phyloP scores from a whole-genome alignment of 768 basidiomycete genomes.

The Tulasnella sp. region DNA sequence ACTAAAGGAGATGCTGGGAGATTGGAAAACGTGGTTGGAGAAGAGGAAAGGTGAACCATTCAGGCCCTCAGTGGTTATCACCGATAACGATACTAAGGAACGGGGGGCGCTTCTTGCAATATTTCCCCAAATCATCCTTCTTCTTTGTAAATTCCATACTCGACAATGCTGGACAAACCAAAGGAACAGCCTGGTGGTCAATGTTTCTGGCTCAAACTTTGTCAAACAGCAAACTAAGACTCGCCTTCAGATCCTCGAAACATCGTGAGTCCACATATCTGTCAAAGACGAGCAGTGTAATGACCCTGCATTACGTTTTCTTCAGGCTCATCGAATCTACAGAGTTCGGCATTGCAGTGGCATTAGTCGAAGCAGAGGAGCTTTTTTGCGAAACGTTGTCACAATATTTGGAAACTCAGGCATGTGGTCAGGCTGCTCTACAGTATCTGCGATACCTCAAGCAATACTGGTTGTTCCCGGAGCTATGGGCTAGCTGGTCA shows the following conservation, averaged over 20 bases:
- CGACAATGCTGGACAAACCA: slow-evolving; percentile 30
- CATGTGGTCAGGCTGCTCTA: slow-evolving; percentile 14
- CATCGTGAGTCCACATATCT: slow-evolving; percentile 17
- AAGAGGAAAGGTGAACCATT: slow-evolving; percentile 19
- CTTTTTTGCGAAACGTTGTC: not conserved
- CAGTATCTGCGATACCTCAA: slow-evolving; percentile 22
- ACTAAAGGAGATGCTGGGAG: slow-evolving; percentile 20
- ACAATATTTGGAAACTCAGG: not conserved
- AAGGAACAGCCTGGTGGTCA: slow-evolving; percentile 21
- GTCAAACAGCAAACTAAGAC: slow-evolving; percentile 13
- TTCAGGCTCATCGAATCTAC: slow-evolving; percentile 21
- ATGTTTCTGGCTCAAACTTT: not conserved
- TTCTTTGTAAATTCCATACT: slow-evolving; percentile 31
- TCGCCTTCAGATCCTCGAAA: slow-evolving; percentile 14
- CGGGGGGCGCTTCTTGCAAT: slow-evolving; percentile 25
- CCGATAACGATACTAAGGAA: slow-evolving; percentile 29
- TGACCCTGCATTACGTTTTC: slow-evolving; percentile 20
- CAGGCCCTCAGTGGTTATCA: slow-evolving; percentile 21
- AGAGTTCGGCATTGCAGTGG: not conserved
- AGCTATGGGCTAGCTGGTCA: slow-evolving; percentile 29
- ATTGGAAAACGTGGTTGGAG: slow-evolving; percentile 21
- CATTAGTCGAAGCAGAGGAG: slow-evolving; percentile 1
- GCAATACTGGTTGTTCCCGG: slow-evolving; percentile 21
- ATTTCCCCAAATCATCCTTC: slow-evolving; percentile 21
- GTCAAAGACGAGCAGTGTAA: slow-evolving; percentile 15